These are phyloP conservation scores for Coemansia sp. DNA, from an alignment of 192 early-diverging fungal species.

Conservation along the genomic window DNA sequence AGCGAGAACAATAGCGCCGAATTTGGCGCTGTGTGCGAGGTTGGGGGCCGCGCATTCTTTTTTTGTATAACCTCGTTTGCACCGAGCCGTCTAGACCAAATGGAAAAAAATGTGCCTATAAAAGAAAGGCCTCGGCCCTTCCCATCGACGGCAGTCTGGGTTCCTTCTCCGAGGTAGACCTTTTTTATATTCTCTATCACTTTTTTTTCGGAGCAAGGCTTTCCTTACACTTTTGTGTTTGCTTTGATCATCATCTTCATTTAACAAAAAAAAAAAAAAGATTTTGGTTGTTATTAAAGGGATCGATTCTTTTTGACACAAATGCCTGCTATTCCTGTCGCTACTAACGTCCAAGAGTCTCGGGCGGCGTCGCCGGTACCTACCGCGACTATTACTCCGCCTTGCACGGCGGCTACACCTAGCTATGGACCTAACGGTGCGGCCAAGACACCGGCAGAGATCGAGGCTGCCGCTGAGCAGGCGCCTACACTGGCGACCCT, in stretches of 20 bases:
- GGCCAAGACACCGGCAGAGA: slow-evolving; percentile 48
- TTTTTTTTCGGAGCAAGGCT: slow-evolving; percentile 51
- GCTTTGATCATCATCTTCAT: slow-evolving; percentile 12
- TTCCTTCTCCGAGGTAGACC: slow-evolving; percentile 60
- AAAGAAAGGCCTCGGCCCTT: slow-evolving; percentile 23
- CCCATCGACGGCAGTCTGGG: slow-evolving; percentile 32
- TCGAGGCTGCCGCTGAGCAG: slow-evolving; percentile 29
- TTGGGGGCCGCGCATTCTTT: slow-evolving; percentile 1
- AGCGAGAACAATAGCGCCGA: neutral
- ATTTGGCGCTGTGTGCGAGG: neutral
- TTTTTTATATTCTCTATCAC: slow-evolving; percentile 50
- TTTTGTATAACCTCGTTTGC: neutral
- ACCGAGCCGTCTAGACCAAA: neutral
- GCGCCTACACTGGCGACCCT: slow-evolving; percentile 66
- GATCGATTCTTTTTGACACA: neutral
- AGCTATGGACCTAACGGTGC: slow-evolving; percentile 45
- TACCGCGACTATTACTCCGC: slow-evolving; percentile 35
- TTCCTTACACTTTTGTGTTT: slow-evolving; percentile 8
- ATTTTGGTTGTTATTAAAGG: neutral
- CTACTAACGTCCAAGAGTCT: slow-evolving; percentile 55
- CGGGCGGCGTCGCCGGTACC: slow-evolving; percentile 47
- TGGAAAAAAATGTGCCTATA: slow-evolving; percentile 28
- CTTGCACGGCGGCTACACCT: slow-evolving; percentile 49
- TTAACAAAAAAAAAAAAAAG: neutral
- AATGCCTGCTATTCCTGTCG: slow-evolving; percentile 52